A percentile compares a stretch with the other conserved stretches of the same genome.
Evolutionary conservation across 306 rosid genomes (phyloP).

Genomic region (Rubus parviflorus): DNA sequence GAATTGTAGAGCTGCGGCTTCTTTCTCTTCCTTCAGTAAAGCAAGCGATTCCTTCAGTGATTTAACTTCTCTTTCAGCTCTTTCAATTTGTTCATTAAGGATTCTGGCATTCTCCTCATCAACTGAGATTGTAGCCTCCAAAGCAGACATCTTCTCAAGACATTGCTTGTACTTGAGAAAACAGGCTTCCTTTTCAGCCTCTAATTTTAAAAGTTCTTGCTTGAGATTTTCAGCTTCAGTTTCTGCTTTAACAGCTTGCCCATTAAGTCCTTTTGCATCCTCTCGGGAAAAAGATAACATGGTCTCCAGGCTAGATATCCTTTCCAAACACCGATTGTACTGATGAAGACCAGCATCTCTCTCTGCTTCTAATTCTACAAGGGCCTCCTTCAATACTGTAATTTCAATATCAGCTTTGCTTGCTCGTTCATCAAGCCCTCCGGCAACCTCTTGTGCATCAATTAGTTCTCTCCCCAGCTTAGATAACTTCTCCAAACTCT

Average conservation of each 20-base stretch:
- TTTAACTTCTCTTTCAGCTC: slow-evolving; percentile 59
- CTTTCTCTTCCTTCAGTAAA: slow-evolving; percentile 63
- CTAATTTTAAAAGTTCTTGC: slow-evolving; percentile 58
- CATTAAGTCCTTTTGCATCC: slow-evolving; percentile 52
- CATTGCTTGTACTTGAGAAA: slow-evolving; percentile 56
- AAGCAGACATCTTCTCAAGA: slow-evolving; percentile 65
- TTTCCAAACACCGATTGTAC: slow-evolving; percentile 63
- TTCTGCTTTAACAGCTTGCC: slow-evolving; percentile 64
- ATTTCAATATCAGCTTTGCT: slow-evolving; percentile 90
- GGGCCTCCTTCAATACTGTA: slow-evolving; percentile 69
- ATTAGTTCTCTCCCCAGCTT: slow-evolving; percentile 62
- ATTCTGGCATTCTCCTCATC: slow-evolving; percentile 69
- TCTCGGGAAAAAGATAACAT: slow-evolving; percentile 48
- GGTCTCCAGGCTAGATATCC: slow-evolving; percentile 61
- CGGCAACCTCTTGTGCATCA: slow-evolving; percentile 52
- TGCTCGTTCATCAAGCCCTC: slow-evolving; percentile 76
- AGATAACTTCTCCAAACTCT: slow-evolving; percentile 66
- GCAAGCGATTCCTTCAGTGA: slow-evolving; percentile 50
- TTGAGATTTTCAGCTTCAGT: slow-evolving; percentile 57
- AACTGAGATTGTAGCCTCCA: slow-evolving; percentile 65
- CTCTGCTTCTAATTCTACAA: slow-evolving; percentile 56
- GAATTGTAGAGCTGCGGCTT: slow-evolving; percentile 50
- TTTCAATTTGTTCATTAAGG: slow-evolving; percentile 60
- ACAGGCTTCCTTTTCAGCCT: slow-evolving; percentile 66
- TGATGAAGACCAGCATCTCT: slow-evolving; percentile 70